Evolutionary conservation across 345 rosid genomes (phyloP), one percentile per base, ranked within the genome.

Genomic region (Gossypium arboreum): DNA sequence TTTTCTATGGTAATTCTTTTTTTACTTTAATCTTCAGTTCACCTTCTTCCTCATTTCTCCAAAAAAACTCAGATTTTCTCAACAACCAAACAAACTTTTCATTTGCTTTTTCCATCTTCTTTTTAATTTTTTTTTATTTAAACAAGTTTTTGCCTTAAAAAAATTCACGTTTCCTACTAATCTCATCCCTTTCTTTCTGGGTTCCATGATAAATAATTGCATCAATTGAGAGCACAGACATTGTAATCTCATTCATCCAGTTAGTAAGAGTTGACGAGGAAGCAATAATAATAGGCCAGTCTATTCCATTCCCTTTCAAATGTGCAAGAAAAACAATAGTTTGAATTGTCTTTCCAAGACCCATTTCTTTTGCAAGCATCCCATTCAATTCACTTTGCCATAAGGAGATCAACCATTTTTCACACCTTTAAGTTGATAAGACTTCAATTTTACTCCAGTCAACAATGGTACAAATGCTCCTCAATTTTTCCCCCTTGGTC

Each of bases 361-460:
- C 98, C 98, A 94, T 94, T 83, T 94, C 97, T 84, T 94, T 97
- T 24, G 98, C 98, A 74, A 94, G 89, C 75, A 94, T 94, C 44
- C 98, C 98, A 83, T 92, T 92, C 72, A 94, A 82, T 34, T 97
- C 98, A 81, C 92, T 94, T 77, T 89, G 90, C 98, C 98, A 94
- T 60, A 94, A 76, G 18, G 98, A 94, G 73, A 94, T 88, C 73
- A 94, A 83, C 98, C 98, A 94, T 76, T 92, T 94, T 29, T 29
- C 58, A 94, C 91, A 16, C 98, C 98, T 88, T 88, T 92, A n/a
- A 94, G 78, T 79, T 94, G 98, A 81, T 94, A 94, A 2, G 92
- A 76, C 80, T 94, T 94, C 82, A 94, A 83, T 66, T 82, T 88
- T 59, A 95, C 98, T 69, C 97, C 98, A 74, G 93, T 92, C 76